Percentiles rank a stretch among this genome's conserved stretches.
These are phyloP conservation scores for Gonapodya sp. DNA, from an alignment of 192 early-diverging fungal genomes.

Conservation along the genomic window DNA sequence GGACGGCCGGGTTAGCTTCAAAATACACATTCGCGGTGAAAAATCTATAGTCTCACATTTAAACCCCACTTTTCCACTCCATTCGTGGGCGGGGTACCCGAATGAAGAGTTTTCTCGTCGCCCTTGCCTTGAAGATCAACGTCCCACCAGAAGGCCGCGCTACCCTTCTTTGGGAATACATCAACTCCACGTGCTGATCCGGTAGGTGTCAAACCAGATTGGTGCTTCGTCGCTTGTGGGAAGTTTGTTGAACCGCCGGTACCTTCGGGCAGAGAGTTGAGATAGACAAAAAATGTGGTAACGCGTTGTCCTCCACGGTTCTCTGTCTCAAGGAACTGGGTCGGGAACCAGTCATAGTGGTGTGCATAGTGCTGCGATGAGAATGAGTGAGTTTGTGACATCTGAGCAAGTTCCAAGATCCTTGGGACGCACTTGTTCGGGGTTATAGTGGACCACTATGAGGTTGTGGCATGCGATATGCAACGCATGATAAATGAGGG, in stretches of 20 bases:
- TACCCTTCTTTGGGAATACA: background rate
- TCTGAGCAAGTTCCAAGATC: no score
- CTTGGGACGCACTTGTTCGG: background rate
- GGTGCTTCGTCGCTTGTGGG: background rate
- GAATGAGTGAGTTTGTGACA: background rate
- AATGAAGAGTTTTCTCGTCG: background rate
- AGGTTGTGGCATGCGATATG: background rate
- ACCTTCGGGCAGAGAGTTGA: background rate
- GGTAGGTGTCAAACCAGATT: background rate
- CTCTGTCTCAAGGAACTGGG: background rate
- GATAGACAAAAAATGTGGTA: background rate
- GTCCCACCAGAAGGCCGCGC: background rate
- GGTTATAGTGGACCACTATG: background rate
- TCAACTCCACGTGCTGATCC: background rate
- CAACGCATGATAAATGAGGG: background rate
- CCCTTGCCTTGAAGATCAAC: background rate
- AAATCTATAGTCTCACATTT: background rate
- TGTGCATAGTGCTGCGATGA: background rate
- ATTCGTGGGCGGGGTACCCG: background rate
- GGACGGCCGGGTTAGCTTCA: no score
- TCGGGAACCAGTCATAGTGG: background rate
- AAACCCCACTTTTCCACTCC: background rate
- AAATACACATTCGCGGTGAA: no score
- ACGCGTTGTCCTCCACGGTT: background rate
- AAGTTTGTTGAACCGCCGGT: background rate